These are phyloP conservation scores for Diaporthe ilicicola DNA, from an alignment of 2,329 filamentous ascomycete species.

Conservation along the genomic window DNA sequence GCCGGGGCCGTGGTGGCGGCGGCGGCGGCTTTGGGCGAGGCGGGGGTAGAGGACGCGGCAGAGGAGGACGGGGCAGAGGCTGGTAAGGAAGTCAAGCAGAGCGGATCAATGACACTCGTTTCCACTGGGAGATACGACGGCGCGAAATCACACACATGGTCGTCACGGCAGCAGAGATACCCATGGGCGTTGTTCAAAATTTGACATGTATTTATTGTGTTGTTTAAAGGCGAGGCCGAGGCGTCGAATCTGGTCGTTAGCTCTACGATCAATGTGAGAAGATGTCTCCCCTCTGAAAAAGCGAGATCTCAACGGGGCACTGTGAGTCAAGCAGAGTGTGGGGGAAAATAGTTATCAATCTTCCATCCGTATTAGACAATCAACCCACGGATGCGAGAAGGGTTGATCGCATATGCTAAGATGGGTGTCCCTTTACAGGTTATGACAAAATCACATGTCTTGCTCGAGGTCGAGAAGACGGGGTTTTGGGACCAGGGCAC, in stretches of 20 bases:
- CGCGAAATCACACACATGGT: slow-evolving; percentile 34
- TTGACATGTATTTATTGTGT: neutral
- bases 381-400: slow-evolving; percentile 49
- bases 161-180: slow-evolving; percentile 9
- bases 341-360: slow-evolving; percentile 48
- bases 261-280: neutral
- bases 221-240: too few relatives aligned
- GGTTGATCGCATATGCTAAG: slow-evolving; percentile 55
- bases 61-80: slow-evolving; percentile 50
- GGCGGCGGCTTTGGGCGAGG: slow-evolving; percentile 44
- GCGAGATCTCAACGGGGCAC: slow-evolving; percentile 50
- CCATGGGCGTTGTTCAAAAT: neutral
- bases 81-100: slow-evolving; percentile 41
- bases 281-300: slow-evolving; percentile 57
- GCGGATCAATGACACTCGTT: neutral
- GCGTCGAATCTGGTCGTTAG: neutral
- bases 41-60: slow-evolving; percentile 45
- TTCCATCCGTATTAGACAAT: slow-evolving; percentile 57
- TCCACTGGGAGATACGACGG: neutral
- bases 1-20: slow-evolving; percentile 43
- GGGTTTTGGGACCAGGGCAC: neutral
- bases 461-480: neutral
- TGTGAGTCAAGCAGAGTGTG: slow-evolving; percentile 56
- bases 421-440: slow-evolving; percentile 41
- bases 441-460: neutral